Evolutionary conservation across 2,329 filamentous ascomycete genomes (phyloP), one percentile per base, ranked within the genome.

Genomic region (Aquanectria penicillioides): DNA sequence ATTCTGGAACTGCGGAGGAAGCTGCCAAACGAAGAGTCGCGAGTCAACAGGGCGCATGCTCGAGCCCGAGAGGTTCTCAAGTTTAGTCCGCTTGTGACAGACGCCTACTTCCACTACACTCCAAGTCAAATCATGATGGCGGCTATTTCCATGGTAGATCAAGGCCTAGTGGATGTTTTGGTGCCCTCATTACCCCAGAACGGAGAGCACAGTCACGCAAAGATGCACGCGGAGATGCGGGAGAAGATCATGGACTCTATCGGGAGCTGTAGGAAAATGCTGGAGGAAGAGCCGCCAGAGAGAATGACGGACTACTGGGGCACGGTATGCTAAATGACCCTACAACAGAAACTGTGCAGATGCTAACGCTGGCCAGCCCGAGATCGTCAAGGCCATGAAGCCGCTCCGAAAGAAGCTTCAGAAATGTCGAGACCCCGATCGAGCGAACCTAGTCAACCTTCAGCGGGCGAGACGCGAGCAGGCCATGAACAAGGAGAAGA

Each of bases 91-190:
- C 80, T 97, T 47, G 84, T 97, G 61, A 97, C 94, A 22, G 95
- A 99, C 70, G 93, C 87, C n/a, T 98, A 98, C 78, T 97, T 98
- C 77, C 90, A 97, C 75, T 98, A 92, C 78, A 94, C 94, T 0
- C 95, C 95, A 0, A 91, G 92, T 20, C 95, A 99, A 75, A 97
- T 98, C 73, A 94, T 94, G 88, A 84, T 98, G 59, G 89, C 92
- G 0, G 88, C 94, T 0, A 78, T 97, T 23, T 82, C 89, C 12
- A 83, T 96, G 48, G 91, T 89, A 0, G 94, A 98, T 72, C 77
- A 81, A 34, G 85, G 83, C 0, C 77, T 95, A 26, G 71, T 83
- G 3, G 81, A 86, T 59, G 73, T 75, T 4, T 63, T 87, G 38
- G 69, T 86, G 11, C 75, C 78, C 2, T 71, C 76, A 6, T 75